Evolutionary conservation across 176 grass and related monocot species (phyloP).

Genomic region (Oryza nivara): DNA sequence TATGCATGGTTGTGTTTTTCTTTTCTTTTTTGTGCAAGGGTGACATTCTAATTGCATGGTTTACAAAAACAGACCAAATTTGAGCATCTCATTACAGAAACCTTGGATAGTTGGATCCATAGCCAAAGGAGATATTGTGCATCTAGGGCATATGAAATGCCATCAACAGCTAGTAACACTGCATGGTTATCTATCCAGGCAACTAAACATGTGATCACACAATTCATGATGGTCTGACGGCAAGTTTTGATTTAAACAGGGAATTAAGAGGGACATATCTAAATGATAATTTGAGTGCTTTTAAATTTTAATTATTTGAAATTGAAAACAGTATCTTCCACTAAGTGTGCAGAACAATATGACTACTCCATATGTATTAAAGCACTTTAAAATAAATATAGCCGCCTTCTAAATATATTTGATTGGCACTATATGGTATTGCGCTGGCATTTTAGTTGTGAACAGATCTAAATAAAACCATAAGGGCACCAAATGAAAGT

Average conservation of each 20-base stretch:
- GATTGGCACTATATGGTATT: slow-evolving; percentile 8
- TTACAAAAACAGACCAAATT: not conserved
- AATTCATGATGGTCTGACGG: not conserved
- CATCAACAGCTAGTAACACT: not conserved
- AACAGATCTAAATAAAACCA: slow-evolving; percentile 16
- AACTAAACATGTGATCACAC: not conserved
- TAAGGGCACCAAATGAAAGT: not conserved
- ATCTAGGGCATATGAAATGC: not conserved
- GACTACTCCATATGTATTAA: not conserved
- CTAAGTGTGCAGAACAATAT: not conserved
- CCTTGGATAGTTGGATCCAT: not conserved
- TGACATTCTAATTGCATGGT: slow-evolving; percentile 1
- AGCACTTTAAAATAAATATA: slow-evolving; percentile 33
- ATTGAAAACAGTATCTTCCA: slow-evolving; percentile 2
- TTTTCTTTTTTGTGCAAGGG: too few species aligned
- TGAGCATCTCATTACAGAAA: not conserved
- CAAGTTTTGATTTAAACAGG: not conserved
- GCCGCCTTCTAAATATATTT: slow-evolving; percentile 15
- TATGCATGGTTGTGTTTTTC: not conserved
- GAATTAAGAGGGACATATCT: not conserved
- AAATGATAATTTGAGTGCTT: not conserved
- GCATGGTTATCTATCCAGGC: not conserved
- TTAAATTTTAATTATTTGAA: not conserved
- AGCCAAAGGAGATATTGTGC: not conserved
- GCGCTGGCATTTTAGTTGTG: not conserved